Evolutionary conservation across 2,329 filamentous ascomycete species (phyloP), one percentile per base, ranked within the genome.

Genomic region (Ophiostoma ulmi): DNA sequence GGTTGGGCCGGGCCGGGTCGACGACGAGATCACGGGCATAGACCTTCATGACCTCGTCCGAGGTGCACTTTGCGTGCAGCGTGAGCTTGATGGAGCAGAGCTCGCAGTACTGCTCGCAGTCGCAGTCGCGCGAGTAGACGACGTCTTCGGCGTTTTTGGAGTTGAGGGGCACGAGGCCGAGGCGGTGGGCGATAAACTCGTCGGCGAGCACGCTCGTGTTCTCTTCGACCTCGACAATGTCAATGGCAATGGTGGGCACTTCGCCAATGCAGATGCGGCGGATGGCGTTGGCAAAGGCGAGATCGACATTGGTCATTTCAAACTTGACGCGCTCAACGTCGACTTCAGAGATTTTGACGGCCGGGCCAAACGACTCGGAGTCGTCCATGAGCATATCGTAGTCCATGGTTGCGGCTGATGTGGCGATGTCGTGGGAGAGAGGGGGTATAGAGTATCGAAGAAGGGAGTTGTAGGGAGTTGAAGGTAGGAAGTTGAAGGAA

Each of bases 141-240:
- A 98, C 86, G 76, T 90, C 86, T 75, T 94, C 91, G 76, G 94
- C 90, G 77, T 92, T 91, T 77, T 92, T 91, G 71, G 92, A 92
- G 78, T 91, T 90, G 67, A 99, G 87, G 0, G 95, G 95, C 71
- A 98, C 89, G 66, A 98, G 88, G 41, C 95, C 94, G 17, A 99
- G 86, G 65, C 94, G 91, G 80, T 98, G 94, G 67, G 92, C 91
- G 75, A 99, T 90, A 80, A 98, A 97, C 81, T 99, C 94, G 80
- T 99, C 94, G 73, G 94, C 92, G 17, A 98, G 88, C 5, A 97
- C 94, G n/a, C 94, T 96, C 71, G 91, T 97, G 84, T 99, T 99
- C 77, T 86, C 87, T 78, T 96, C 90, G 74, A 99, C 90, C 80
- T 98, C 93, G 73, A 98, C 94, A 17, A 97, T 87, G 78, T 99